Percentiles rank a stretch among this genome's conserved stretches.
These are phyloP conservation scores for Fonsecaea pedrosoi DNA, from an alignment of 2,329 filamentous ascomycete genomes.

Conservation along the genomic window DNA sequence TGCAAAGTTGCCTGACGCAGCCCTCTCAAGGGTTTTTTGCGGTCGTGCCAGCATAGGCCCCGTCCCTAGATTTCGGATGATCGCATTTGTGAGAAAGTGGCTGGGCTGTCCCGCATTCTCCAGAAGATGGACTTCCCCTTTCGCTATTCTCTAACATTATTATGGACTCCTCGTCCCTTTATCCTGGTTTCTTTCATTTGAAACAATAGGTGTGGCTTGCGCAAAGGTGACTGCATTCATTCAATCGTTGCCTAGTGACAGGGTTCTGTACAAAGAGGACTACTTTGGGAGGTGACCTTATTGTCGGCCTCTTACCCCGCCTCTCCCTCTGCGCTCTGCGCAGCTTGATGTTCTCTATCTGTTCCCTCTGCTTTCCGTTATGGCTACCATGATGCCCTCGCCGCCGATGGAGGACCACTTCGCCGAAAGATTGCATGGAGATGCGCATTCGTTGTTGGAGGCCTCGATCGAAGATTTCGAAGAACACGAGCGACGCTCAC, in stretches of 20 bases:
- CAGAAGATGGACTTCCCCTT: slow-evolving; percentile 32
- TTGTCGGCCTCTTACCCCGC: slow-evolving; percentile 26
- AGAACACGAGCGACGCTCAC: slow-evolving; percentile 59
- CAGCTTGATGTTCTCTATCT: slow-evolving; percentile 27
- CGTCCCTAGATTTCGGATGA: slow-evolving; percentile 10
- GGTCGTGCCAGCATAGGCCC: slow-evolving; percentile 6
- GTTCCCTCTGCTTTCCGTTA: slow-evolving; percentile 17
- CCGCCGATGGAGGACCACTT: slow-evolving; percentile 57
- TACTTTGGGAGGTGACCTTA: slow-evolving; percentile 28
- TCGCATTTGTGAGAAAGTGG: slow-evolving; percentile 23
- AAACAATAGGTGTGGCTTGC: slow-evolving; percentile 39
- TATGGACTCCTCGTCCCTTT: slow-evolving; percentile 35
- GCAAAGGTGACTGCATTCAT: slow-evolving; percentile 39
- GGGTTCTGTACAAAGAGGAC: neutral
- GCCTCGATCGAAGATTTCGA: slow-evolving; percentile 69
- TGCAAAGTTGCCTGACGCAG: slow-evolving; percentile 25
- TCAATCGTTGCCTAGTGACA: slow-evolving; percentile 36
- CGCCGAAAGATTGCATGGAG: slow-evolving; percentile 50
- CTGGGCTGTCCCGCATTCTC: slow-evolving; percentile 32
- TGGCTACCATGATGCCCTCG: slow-evolving; percentile 49
- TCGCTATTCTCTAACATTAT: slow-evolving; percentile 39
- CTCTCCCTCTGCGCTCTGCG: slow-evolving; percentile 29
- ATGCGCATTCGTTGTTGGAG: slow-evolving; percentile 61
- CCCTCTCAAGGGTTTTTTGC: slow-evolving; percentile 1
- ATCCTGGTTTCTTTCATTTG: slow-evolving; percentile 38